Conservation (phyloP, 176 grass and related monocot genomes). For the Paspalum notatum region DNA sequence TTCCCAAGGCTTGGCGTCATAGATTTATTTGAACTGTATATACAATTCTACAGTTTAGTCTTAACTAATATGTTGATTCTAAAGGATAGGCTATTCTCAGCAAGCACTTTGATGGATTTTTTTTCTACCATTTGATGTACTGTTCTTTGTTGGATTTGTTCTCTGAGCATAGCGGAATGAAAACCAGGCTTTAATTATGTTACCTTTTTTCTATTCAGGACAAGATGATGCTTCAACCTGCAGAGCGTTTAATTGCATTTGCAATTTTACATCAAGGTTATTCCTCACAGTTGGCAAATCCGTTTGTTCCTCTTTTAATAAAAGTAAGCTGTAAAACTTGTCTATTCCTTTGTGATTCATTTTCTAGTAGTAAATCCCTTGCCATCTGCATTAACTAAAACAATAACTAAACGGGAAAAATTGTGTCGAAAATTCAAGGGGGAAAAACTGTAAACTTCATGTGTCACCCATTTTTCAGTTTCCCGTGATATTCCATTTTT, state of each 20-base stretch:
- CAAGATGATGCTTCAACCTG: constrained; percentile 74
- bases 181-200: not conserved
- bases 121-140: constrained; percentile 16
- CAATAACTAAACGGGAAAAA: constrained; percentile 3
- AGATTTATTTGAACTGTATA: constrained; percentile 21
- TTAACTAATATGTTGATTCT: not conserved
- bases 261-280: constrained; percentile 74
- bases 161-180: not conserved
- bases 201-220: constrained; percentile 56
- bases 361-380: constrained; percentile 36
- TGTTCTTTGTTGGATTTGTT: constrained; percentile 25
- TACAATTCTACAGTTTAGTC: not conserved
- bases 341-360: constrained; percentile 21
- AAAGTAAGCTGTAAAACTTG: constrained; percentile 60
- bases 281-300: constrained; percentile 73
- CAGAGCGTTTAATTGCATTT: constrained; percentile 90
- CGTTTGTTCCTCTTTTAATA: constrained; percentile 76
- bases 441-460: not conserved
- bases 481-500: not conserved
- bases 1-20: not conserved
- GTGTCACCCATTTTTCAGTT: not conserved
- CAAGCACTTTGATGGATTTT: constrained; percentile 15
- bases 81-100: not conserved
- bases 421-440: too few species aligned
- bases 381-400: constrained; percentile 4